Evolutionary conservation across 306 rosid species (phyloP).

Genomic region (Hippophae gyantsensis): DNA sequence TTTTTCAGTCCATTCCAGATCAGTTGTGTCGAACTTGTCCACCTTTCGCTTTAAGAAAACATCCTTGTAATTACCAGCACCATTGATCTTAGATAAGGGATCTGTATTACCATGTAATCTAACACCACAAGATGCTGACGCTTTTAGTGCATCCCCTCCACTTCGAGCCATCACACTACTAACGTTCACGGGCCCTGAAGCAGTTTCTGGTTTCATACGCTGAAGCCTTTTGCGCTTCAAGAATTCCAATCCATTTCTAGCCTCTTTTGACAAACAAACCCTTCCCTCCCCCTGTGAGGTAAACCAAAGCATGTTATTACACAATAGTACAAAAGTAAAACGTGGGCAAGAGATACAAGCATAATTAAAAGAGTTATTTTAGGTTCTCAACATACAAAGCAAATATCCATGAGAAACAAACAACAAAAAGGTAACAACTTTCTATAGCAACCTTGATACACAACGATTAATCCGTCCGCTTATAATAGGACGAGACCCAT

Average conservation of each 20-base stretch:
- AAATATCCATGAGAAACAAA: no score
- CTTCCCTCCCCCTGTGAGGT: conserved; percentile 76
- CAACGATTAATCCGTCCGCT: no score
- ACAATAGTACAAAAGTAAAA: not conserved
- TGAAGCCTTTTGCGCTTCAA: conserved; percentile 75
- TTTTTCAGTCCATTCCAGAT: conserved; percentile 74
- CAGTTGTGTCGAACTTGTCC: conserved; percentile 73
- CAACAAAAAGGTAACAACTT: no score
- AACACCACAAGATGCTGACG: conserved; percentile 56
- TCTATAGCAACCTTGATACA: no score
- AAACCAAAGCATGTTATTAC: not conserved
- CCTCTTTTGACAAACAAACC: conserved; percentile 63
- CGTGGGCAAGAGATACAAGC: not conserved
- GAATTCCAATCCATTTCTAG: conserved; percentile 56
- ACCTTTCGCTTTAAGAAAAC: conserved; percentile 62
- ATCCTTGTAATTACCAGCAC: conserved; percentile 21
- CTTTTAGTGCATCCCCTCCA: conserved; percentile 86
- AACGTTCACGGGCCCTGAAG: conserved; percentile 30
- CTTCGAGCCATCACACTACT: conserved; percentile 65
- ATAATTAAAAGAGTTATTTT: not conserved
- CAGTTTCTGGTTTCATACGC: conserved; percentile 40
- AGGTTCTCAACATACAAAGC: no score
- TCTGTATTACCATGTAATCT: conserved; percentile 49
- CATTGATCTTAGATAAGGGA: conserved; percentile 18
- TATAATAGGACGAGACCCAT: no score